A percentile compares a stretch with the other conserved stretches of the same genome.
Conservation (phyloP, 306 rosid species). For the Oxytropis ochrocephala region DNA sequence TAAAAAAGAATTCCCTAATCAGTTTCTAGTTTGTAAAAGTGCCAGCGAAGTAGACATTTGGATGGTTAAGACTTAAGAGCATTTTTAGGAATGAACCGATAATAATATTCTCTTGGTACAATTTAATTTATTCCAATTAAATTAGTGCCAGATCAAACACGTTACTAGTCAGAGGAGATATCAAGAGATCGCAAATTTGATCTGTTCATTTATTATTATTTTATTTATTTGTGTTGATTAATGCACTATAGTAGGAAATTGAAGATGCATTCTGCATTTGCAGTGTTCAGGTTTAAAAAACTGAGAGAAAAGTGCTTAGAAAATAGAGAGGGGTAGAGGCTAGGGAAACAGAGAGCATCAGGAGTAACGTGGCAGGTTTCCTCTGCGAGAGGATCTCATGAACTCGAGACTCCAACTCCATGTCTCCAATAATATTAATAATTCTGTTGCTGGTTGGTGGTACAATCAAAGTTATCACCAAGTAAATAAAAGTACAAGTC, state of each 20-base stretch:
- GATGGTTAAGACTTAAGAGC: constrained; percentile 10
- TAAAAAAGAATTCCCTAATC: background rate
- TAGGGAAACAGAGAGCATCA: background rate
- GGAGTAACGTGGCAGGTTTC: constrained; percentile 5
- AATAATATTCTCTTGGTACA: constrained; percentile 4
- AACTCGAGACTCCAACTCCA: constrained; percentile 20
- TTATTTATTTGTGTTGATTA: background rate
- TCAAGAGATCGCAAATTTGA: background rate
- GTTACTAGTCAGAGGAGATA: background rate
- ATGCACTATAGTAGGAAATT: background rate
- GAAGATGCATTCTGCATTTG: constrained; percentile 16
- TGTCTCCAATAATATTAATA: constrained; percentile 17
- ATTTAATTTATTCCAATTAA: constrained; percentile 17
- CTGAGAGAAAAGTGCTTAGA: background rate
- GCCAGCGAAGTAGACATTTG: constrained; percentile 14
- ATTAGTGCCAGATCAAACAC: constrained; percentile 11
- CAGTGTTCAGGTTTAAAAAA: constrained; percentile 21
- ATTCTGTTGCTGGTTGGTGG: constrained; percentile 15
- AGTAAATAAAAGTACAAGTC: constrained; percentile 18
- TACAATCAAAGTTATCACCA: constrained; percentile 40
- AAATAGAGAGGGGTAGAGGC: background rate
- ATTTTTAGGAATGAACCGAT: constrained; percentile 18
- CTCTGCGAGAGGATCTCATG: constrained; percentile 23
- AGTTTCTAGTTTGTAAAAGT: background rate
- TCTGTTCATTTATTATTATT: constrained; percentile 6